Evolutionary conservation across 2,329 filamentous ascomycete genomes (phyloP), one percentile per base, ranked within the genome.

Genomic region (Chaetomium olivaceum): DNA sequence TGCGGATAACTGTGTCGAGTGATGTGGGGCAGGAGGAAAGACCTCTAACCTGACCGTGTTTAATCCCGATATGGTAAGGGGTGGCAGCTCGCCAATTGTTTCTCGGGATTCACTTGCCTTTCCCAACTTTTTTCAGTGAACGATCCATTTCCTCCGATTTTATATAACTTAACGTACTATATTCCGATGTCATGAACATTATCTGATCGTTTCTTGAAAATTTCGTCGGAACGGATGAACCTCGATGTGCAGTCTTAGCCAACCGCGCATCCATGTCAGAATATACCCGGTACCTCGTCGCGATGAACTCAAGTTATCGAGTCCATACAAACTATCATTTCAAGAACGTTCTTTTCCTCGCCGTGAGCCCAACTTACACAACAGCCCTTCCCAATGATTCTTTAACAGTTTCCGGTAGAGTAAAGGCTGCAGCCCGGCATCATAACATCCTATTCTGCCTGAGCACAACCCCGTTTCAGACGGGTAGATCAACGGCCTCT

Each of bases 391-490:
- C 16, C 1, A 43, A 19, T 7, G 16, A 43, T 16, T 14, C 14
- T 16, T 43, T 14, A 43, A 4, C 16, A n/a, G 39, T 16, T 19
- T 7, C 16, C 16, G 16, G 39, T 7, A n/a, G 39, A n/a, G 39
- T n/a, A 43, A 43, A 19, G 16, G 39, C 39, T 5, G 39, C 16
- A 27, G 23, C 27, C 48, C 48, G 48, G 27, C 55, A 52, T 56
- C 55, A 14, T 55, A 21, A 39, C 36, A 11, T 50, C 25, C 39
- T 52, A 61, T 61, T 61, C 50, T 64, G 63, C 63, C 63, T 48
- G 62, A 55, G 36, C 51, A 11, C 16, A 25, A 39, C 31, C 2
- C 29, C 36, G 52, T 63, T 63, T 66, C 64, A 68, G 62, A 55
- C 64, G 61, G 29, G 55, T 36, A 39, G 61, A 58, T 63, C 61